Conservation (phyloP, 495 filamentous ascomycete species). For the Parathielavia appendiculata region DNA sequence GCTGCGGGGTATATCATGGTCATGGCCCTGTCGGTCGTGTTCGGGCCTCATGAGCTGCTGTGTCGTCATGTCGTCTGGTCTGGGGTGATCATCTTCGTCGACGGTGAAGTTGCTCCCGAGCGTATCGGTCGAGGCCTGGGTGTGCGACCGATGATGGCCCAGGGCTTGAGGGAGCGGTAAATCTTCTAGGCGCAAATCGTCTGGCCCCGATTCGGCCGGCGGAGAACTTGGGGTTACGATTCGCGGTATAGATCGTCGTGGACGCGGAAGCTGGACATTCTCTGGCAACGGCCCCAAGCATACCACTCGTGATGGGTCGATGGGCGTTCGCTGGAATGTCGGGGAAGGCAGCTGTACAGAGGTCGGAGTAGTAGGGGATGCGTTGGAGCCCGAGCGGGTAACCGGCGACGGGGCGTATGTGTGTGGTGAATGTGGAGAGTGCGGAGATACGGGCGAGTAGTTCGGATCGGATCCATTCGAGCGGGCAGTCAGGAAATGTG, state of each 20-base stretch:
- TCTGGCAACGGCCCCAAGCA: constrained; percentile 49
- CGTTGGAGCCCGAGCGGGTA: constrained; percentile 33
- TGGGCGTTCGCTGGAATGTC: constrained; percentile 42
- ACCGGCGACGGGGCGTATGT: constrained; percentile 33
- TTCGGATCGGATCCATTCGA: constrained; percentile 25
- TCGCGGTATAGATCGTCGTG: constrained; percentile 36
- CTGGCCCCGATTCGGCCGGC: constrained; percentile 5
- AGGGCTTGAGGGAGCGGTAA: constrained; percentile 15
- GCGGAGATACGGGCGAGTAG: constrained; percentile 36
- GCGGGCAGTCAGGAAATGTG: constrained; percentile 19
- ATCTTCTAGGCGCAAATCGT: constrained; percentile 20
- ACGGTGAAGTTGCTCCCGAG: constrained; percentile 50
- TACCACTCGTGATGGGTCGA: constrained; percentile 47
- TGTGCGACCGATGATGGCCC: constrained; percentile 17
- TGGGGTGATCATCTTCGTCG: constrained; percentile 37
- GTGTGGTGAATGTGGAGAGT: constrained; percentile 25
- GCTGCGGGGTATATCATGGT: constrained; percentile 26
- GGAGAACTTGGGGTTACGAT: constrained; percentile 33
- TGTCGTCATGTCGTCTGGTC: constrained; percentile 14
- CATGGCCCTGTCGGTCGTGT: constrained; percentile 7
- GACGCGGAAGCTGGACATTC: constrained; percentile 41
- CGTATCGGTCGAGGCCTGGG: constrained; percentile 39
- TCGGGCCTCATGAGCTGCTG: constrained; percentile 8
- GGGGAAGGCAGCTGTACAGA: constrained; percentile 31
- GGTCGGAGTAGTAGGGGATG: constrained; percentile 29